A percentile compares a stretch with the other conserved stretches of the same genome.
Evolutionary conservation across 352 stramenopile genomes (phyloP).

Genomic region (Phytophthora colocasiae): DNA sequence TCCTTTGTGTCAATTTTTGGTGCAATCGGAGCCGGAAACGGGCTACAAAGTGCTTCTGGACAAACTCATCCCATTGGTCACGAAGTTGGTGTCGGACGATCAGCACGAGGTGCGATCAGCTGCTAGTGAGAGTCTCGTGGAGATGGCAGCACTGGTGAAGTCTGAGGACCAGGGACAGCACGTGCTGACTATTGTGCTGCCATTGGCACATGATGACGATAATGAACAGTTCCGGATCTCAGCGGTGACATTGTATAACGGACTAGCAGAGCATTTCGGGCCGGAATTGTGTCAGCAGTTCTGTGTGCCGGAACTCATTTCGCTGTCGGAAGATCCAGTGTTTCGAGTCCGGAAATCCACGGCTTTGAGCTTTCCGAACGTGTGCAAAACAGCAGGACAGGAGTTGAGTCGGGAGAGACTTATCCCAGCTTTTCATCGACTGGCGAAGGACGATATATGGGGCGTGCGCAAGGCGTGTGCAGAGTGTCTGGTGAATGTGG

Average conservation of each 20-base stretch:
- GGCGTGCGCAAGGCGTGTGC: conserved; percentile 93
- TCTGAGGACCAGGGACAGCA: conserved; percentile 90
- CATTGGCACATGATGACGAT: conserved; percentile 91
- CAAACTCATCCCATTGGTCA: conserved; percentile 79
- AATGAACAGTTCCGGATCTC: conserved; percentile 95
- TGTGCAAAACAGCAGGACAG: conserved; percentile 84
- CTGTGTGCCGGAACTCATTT: conserved; percentile 93
- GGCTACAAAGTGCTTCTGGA: conserved; percentile 84
- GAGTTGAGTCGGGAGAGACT: conserved; percentile 86
- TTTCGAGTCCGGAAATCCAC: conserved; percentile 94
- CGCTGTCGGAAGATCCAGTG: conserved; percentile 89
- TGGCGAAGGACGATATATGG: conserved; percentile 96
- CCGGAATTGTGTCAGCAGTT: conserved; percentile 94
- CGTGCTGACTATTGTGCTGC: conserved; percentile 94
- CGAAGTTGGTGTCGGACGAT: conserved; percentile 83
- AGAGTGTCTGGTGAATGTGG: conserved; percentile 90
- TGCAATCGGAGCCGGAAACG: conserved; percentile 44
- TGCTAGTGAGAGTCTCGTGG: conserved; percentile 88
- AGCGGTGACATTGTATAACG: conserved; percentile 92
- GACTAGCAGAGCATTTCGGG: conserved; percentile 88
- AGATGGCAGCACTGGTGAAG: conserved; percentile 87
- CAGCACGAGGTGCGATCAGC: conserved; percentile 90
- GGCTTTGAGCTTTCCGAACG: conserved; percentile 91
- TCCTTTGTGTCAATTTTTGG: conserved; percentile 76
- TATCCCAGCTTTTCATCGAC: conserved; percentile 90